Evolutionary conservation across 2,329 filamentous ascomycete genomes (phyloP), one percentile per base, ranked within the genome.

Genomic region (Fragosphaeria purpurea): DNA sequence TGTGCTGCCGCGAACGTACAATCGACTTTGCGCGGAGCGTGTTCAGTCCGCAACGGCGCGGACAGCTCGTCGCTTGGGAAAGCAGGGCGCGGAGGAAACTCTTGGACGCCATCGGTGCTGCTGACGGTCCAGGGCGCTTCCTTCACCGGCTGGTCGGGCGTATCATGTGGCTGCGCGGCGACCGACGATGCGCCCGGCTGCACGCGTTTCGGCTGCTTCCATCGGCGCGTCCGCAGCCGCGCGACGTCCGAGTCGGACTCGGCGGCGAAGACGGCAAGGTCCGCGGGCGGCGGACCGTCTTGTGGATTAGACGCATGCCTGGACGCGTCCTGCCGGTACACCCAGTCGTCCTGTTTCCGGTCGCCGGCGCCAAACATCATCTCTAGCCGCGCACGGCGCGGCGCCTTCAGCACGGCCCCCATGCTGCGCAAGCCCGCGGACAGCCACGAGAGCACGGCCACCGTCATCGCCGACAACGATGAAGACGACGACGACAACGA

Each of bases 341-440:
- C 53, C 51, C 6, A 53, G 57, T 7, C 61, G 9, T 69, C 65
- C 32, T 65, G 63, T 8, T 59, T 56, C 5, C 60, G 56, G 41
- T 68, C 63, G 7, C 65, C 63, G 8, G 60, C 56, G 6, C 64
- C 57, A 8, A 63, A 63, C 5, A 67, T 54, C 5, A 67, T 33
- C 41, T 70, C 67, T 22, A 66, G 59, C 22, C 57, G 60, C 2
- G 54, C 46, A 1, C 56, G 57, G 7, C 51, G 56, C n/a, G 58
- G 48, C 6, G 60, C 50, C 12, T 67, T 61, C 10, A 67, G 49
- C 30, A 65, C 59, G 32, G 67, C 63, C 49, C 82, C 63, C 37
- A 48, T 9, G 13, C 42, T 22, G 40, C 49, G 22, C 31, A 50
- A 9, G 4, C 33, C 38, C 2, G 32, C 30, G 35, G 68, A 60